Conservation (phyloP, 2,329 filamentous ascomycete genomes). For the Macrophomina pseudophaseolina region DNA sequence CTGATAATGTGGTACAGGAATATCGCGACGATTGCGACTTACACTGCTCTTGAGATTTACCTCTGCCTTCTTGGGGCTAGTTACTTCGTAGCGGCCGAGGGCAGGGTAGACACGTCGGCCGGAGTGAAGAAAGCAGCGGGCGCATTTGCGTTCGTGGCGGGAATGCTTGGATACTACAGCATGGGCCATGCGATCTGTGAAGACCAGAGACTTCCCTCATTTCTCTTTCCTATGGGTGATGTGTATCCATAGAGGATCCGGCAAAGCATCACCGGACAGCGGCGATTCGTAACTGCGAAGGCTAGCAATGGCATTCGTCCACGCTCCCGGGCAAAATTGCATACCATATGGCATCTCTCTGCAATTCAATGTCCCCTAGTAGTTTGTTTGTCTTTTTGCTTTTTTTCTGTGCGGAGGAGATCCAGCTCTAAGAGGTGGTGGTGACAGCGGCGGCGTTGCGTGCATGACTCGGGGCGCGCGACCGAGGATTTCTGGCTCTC, state of each 20-base stretch:
- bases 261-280: no score
- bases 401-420: no score
- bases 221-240: slow-evolving; percentile 3
- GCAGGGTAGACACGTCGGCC: slow-evolving; percentile 37
- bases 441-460: no score
- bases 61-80: slow-evolving; percentile 51
- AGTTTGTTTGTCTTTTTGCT: no score
- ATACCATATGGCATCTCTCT: no score
- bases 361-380: no score
- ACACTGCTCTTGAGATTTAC: slow-evolving; percentile 53
- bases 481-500: no score
- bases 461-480: no score
- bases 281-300: no score
- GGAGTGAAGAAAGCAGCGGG: slow-evolving; percentile 53
- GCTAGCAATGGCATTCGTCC: no score
- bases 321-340: no score
- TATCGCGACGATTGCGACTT: slow-evolving; percentile 54
- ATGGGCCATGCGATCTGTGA: slow-evolving; percentile 6
- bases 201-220: not conserved
- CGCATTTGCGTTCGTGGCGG: slow-evolving; percentile 53
- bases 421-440: no score
- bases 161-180: slow-evolving; percentile 48
- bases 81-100: slow-evolving; percentile 55
- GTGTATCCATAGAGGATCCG: not conserved
- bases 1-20: slow-evolving; percentile 35